These are phyloP conservation scores for Pyrus communis DNA, from an alignment of 306 rosid genomes.

Conservation along the genomic window DNA sequence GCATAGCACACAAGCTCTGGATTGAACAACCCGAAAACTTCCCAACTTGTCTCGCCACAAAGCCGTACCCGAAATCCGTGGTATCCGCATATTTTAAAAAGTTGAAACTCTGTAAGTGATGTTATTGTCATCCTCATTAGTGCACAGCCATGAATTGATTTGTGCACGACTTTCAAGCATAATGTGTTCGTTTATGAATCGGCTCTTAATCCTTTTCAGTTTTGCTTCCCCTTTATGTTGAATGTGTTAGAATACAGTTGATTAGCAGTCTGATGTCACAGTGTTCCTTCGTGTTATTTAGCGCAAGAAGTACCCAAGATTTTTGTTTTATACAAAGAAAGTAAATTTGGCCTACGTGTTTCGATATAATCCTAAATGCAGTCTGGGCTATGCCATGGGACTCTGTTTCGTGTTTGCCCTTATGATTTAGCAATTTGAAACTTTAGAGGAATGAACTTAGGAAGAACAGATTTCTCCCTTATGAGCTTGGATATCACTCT, in stretches of 20 bases:
- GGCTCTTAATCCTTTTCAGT: background rate
- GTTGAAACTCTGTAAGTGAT: conserved; percentile 81
- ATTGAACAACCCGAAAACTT: conserved; percentile 76
- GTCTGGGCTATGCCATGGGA: background rate
- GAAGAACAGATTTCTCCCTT: background rate
- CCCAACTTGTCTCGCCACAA: conserved; percentile 81
- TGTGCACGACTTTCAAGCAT: background rate
- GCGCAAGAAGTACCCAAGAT: background rate
- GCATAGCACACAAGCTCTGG: conserved; percentile 70
- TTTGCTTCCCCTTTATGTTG: background rate
- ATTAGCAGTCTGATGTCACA: background rate
- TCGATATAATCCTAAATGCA: background rate
- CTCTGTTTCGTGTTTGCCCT: background rate
- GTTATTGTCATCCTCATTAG: background rate
- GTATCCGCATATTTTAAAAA: conserved; percentile 57
- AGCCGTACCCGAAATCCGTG: conserved; percentile 67
- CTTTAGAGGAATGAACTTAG: background rate
- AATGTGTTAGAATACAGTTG: background rate
- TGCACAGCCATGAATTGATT: background rate
- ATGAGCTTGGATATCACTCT: background rate
- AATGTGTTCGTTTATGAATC: background rate
- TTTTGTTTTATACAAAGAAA: background rate
- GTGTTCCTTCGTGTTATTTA: background rate
- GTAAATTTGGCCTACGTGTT: background rate
- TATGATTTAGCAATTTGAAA: background rate